These are phyloP conservation scores for Scedosporium minutisporum DNA, from an alignment of 2,329 filamentous ascomycete genomes.

Conservation along the genomic window DNA sequence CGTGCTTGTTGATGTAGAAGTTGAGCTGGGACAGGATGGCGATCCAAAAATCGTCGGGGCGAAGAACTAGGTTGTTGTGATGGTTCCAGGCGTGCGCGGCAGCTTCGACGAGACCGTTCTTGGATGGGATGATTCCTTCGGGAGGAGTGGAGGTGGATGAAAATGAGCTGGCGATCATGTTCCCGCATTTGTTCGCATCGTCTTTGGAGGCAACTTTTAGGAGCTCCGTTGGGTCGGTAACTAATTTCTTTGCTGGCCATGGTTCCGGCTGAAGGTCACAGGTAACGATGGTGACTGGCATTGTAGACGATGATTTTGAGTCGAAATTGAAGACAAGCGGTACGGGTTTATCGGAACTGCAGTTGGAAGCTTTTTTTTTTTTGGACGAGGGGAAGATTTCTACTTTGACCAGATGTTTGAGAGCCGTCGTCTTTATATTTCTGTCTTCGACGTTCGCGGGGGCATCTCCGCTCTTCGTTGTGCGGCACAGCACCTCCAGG, in stretches of 20 bases:
- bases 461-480: too few species aligned
- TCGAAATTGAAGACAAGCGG: too few species aligned
- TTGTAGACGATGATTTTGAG: background rate
- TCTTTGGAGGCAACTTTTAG: background rate
- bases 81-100: constrained; percentile 28
- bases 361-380: too few species aligned
- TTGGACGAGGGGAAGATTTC: too few species aligned
- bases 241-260: background rate
- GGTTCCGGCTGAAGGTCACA: background rate
- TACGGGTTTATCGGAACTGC: too few species aligned
- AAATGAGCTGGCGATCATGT: background rate
- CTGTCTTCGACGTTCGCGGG: too few species aligned
- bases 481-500: too few species aligned
- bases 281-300: background rate
- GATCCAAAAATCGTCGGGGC: constrained; percentile 45
- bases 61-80: constrained; percentile 34
- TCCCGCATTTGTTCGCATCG: background rate
- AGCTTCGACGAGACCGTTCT: constrained; percentile 29
- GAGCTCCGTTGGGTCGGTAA: background rate
- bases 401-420: too few species aligned
- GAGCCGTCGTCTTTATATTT: too few species aligned
- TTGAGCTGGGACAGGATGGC: constrained; percentile 38
- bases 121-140: background rate
- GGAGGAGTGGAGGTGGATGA: background rate
- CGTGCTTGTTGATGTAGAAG: constrained; percentile 34